Conservation (phyloP, 2,329 filamentous ascomycete species). For the Hypoxylon sp. region DNA sequence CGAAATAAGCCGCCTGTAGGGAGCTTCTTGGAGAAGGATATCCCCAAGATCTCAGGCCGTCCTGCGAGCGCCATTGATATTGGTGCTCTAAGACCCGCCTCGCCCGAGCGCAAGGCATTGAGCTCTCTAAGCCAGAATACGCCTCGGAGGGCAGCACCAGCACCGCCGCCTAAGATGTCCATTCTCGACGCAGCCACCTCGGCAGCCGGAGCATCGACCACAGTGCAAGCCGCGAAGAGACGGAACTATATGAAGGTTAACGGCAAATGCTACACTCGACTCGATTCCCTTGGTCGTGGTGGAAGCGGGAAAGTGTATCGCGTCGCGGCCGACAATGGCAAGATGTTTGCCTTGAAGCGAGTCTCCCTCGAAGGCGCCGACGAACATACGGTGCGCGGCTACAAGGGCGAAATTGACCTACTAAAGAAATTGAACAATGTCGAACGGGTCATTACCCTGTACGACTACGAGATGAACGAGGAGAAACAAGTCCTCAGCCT, state of each 20-base stretch:
- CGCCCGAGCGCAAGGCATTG: constrained; percentile 65
- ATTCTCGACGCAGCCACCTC: constrained; percentile 91
- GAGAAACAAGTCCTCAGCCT: constrained; percentile 89
- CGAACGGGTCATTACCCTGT: constrained; percentile 88
- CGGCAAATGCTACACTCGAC: constrained; percentile 85
- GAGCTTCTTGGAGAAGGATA: constrained; percentile 62
- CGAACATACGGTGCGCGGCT: constrained; percentile 81
- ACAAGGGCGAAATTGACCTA: constrained; percentile 94
- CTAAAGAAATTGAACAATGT: constrained; percentile 82
- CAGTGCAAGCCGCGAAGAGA: constrained; percentile 76
- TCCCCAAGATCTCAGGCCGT: constrained; percentile 61
- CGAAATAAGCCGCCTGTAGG: constrained; percentile 64
- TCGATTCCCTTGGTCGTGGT: constrained; percentile 90
- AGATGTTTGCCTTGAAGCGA: constrained; percentile 91
- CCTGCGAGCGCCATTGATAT: constrained; percentile 56
- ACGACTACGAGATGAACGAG: constrained; percentile 92
- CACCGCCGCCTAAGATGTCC: constrained; percentile 94
- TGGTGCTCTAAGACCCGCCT: constrained; percentile 49
- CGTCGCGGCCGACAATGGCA: constrained; percentile 96
- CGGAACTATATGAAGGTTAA: constrained; percentile 88
- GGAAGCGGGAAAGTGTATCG: constrained; percentile 95
- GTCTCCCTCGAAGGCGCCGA: constrained; percentile 92
- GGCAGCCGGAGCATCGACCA: constrained; percentile 79
- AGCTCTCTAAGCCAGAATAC: constrained; percentile 69
- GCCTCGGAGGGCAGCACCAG: constrained; percentile 78